Percentiles rank a stretch among this genome's conserved stretches.
phyloP scores from a whole-genome alignment of 1,284 basidiomycete species.

The Tylopilus orsonianus region DNA sequence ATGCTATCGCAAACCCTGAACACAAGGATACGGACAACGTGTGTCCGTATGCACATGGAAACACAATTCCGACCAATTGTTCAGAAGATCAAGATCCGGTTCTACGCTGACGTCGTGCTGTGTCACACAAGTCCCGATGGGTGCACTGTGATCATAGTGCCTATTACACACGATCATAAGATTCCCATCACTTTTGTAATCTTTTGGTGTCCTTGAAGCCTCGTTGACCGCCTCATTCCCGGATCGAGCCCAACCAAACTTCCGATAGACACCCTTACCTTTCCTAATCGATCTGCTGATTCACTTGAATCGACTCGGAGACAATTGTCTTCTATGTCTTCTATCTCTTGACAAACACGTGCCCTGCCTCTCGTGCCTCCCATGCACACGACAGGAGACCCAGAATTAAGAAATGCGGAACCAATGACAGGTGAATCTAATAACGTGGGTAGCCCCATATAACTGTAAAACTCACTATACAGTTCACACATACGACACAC shows the following conservation, averaged over 20 bases:
- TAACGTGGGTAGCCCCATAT: background rate
- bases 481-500: background rate
- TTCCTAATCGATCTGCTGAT: background rate
- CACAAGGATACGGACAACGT: background rate
- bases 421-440: background rate
- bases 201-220: constrained; percentile 13
- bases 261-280: background rate
- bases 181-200: background rate
- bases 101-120: background rate
- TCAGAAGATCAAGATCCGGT: background rate
- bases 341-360: background rate
- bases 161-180: background rate
- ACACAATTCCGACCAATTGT: background rate
- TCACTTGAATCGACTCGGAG: too few species aligned
- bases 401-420: background rate
- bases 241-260: background rate
- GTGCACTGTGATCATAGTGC: background rate
- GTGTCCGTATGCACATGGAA: too few species aligned
- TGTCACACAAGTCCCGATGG: background rate
- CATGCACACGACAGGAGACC: background rate
- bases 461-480: background rate
- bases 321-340: background rate
- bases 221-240: constrained; percentile 18
- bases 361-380: constrained; percentile 1
- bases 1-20: background rate